Evolutionary conservation across 2,329 filamentous ascomycete genomes (phyloP), one percentile per base, ranked within the genome.

Genomic region (Tolypocladium tundrense): DNA sequence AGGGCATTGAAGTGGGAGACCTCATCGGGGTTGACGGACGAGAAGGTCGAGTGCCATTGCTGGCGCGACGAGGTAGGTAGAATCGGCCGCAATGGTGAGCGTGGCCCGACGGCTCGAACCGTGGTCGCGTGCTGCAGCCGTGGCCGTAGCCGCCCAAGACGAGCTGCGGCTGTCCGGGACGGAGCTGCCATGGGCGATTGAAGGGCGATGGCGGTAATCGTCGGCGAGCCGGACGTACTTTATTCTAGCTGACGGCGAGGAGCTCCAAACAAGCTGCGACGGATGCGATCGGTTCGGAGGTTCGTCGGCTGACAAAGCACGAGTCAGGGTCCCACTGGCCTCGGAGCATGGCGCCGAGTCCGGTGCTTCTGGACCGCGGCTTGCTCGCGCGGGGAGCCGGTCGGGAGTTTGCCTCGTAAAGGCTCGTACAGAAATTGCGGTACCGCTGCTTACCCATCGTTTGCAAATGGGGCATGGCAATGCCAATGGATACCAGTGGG

Each of bases 1-100:
- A 99, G 90, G 62, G 86, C 85, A 68, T 91, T 91, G 82, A 99
- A 99, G 78, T 99, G 94, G 21, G 88, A 89, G 63, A 99, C 85
- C 77, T 99, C 93, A 64, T 87, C 84, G 56, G 89, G 83, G 67
- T 95, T 95, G 73, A 99, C 90, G 57, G 90, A 91, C 53, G 88
- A 85, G 66, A 75, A 79, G 57, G 71, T 63, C 54, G 69, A 61
- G 43, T 65, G 65, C 56, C 55, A 60, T 58, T 60, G 62, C 45
- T 13, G 57, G 9, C 21, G 48, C 31, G 24, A 19, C 45, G 45
- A 19, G 3, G 16, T 5, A 5, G 42, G 37, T 16, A 40, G 37
- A 39, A 14, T 39, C 37, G 13, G 21, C 42, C 13, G 41, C 4
- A n/a, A 24, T 6, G 43, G 14, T 5, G 13, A 16, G 6, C 13